Conservation (phyloP, 1,139 yeast species). For the Candida frijolesensis region DNA sequence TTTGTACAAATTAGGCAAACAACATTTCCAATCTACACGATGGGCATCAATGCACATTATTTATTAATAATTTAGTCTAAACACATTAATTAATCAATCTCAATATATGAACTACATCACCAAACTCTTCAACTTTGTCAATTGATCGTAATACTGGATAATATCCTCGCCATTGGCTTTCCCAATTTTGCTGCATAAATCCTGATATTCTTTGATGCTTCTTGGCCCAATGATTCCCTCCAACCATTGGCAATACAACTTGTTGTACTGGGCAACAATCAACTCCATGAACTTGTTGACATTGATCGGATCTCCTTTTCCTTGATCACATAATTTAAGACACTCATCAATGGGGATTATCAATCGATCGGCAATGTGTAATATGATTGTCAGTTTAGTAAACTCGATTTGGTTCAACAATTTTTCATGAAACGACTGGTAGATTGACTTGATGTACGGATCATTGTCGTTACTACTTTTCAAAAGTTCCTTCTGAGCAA, state of each 20-base stretch:
- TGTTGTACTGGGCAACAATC: conserved; percentile 15
- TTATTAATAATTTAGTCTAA: neutral
- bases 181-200: conserved; percentile 11
- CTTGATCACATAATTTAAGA: conserved; percentile 11
- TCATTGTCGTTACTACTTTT: neutral
- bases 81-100: neutral
- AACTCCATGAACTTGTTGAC: conserved; percentile 16
- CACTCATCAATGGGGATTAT: conserved; percentile 17
- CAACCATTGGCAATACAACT: conserved; percentile 16
- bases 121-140: conserved; percentile 16
- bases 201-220: conserved; percentile 14
- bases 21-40: too few relatives aligned
- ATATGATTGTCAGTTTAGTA: conserved; percentile 13
- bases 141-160: conserved; percentile 16
- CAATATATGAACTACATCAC: conserved; percentile 2
- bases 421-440: conserved; percentile 13
- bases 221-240: conserved; percentile 16
- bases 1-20: neutral
- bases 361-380: conserved; percentile 13
- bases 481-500: conserved; percentile 1
- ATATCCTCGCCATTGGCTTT: conserved; percentile 14
- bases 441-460: conserved; percentile 11
- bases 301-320: conserved; percentile 10
- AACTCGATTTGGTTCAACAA: conserved; percentile 14
- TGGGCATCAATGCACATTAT: too few relatives aligned